Evolutionary conservation across 1,139 yeast genomes (phyloP).

Genomic region (Protomyces inouyei): DNA sequence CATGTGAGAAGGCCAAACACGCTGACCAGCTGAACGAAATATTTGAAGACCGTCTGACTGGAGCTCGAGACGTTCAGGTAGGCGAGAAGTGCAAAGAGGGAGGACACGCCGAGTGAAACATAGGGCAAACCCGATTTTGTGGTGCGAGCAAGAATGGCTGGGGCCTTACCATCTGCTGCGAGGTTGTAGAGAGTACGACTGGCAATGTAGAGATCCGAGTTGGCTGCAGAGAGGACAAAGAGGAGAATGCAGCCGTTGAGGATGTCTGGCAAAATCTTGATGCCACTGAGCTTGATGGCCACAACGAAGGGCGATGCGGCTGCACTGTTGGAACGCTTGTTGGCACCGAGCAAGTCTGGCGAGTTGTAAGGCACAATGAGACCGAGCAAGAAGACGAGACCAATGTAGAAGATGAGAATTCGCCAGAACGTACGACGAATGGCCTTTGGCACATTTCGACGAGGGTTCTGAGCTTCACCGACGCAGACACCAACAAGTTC

Average conservation of each 20-base stretch:
- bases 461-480: slow-evolving; percentile 81
- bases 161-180: slow-evolving; percentile 78
- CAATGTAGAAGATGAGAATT: slow-evolving; percentile 72
- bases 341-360: slow-evolving; percentile 43
- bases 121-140: slow-evolving; percentile 73
- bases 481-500: slow-evolving; percentile 86
- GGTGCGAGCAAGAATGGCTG: slow-evolving; percentile 64
- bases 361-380: slow-evolving; percentile 76
- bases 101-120: slow-evolving; percentile 57
- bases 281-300: slow-evolving; percentile 64
- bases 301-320: slow-evolving; percentile 57
- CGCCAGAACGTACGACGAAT: slow-evolving; percentile 76
- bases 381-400: slow-evolving; percentile 66
- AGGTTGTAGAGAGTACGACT: slow-evolving; percentile 78
- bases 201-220: slow-evolving; percentile 70
- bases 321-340: slow-evolving; percentile 45
- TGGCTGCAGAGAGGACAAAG: slow-evolving; percentile 68
- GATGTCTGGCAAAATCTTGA: slow-evolving; percentile 63
- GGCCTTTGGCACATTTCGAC: slow-evolving; percentile 76
- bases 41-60: slow-evolving; percentile 60
- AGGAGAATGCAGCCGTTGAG: slow-evolving; percentile 69
- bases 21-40: slow-evolving; percentile 73
- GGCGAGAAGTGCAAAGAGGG: slow-evolving; percentile 60
- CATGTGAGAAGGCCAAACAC: slow-evolving; percentile 67
- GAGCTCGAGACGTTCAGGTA: slow-evolving; percentile 63